Percentiles rank a stretch among this genome's conserved stretches.
Conservation (phyloP, 768 basidiomycete species). For the Lepiota brunneoincarnata region DNA sequence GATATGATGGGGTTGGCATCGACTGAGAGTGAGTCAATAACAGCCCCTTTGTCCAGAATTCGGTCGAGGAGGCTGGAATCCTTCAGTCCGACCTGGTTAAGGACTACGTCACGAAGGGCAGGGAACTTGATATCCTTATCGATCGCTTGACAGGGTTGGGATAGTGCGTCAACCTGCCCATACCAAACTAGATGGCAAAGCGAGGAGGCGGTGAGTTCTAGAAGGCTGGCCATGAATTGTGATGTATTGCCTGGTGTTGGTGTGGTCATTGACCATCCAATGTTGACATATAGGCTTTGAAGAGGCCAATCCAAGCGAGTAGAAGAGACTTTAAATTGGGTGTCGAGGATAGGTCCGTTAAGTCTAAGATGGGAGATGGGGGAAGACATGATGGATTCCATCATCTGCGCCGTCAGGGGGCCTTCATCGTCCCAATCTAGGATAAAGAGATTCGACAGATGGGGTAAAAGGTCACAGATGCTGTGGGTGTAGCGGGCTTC, state of each 20-base stretch:
- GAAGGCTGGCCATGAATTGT: slow-evolving; percentile 11
- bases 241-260: not conserved
- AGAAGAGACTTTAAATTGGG: not conserved
- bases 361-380: slow-evolving; percentile 23
- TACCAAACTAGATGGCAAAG: slow-evolving; percentile 22
- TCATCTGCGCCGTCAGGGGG: slow-evolving; percentile 11
- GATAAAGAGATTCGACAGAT: slow-evolving; percentile 24
- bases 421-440: slow-evolving; percentile 22
- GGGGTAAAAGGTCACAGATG: slow-evolving; percentile 14
- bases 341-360: slow-evolving; percentile 11
- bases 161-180: slow-evolving; percentile 11
- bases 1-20: slow-evolving; percentile 7
- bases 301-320: not conserved
- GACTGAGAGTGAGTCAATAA: slow-evolving; percentile 13
- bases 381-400: slow-evolving; percentile 17
- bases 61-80: slow-evolving; percentile 10
- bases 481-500: slow-evolving; percentile 4
- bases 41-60: slow-evolving; percentile 8
- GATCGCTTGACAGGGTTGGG: not conserved
- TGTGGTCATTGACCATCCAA: slow-evolving; percentile 3
- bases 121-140: slow-evolving; percentile 14
- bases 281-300: slow-evolving; percentile 18
- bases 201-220: slow-evolving; percentile 12
- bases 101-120: slow-evolving; percentile 17
- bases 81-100: slow-evolving; percentile 13